These are phyloP conservation scores for Pistacia vera DNA, from an alignment of 345 rosid genomes.

Conservation along the genomic window DNA sequence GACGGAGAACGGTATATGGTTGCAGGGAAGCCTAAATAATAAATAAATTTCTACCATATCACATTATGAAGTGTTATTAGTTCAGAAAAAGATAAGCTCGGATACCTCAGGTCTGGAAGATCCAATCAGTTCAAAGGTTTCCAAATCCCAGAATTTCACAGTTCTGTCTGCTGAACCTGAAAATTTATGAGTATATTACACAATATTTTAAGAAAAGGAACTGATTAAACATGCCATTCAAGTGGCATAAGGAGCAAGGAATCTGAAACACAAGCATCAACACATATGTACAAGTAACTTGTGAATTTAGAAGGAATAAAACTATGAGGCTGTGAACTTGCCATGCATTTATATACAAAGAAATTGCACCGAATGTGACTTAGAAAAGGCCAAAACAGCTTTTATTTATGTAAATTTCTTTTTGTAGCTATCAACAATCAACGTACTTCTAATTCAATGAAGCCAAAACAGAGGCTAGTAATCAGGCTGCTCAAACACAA, in stretches of 20 bases:
- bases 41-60: not conserved
- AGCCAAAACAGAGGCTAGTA: not conserved
- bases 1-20: no score
- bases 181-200: slow-evolving; percentile 27
- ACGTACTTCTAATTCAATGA: not conserved
- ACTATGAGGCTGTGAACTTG: not conserved
- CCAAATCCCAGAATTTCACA: slow-evolving; percentile 98
- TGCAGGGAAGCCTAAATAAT: not conserved
- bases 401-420: not conserved
- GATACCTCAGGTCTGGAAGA: slow-evolving; percentile 92
- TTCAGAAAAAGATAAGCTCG: slow-evolving; percentile 14
- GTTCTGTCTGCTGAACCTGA: slow-evolving; percentile 98
- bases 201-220: not conserved
- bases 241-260: not conserved
- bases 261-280: not conserved
- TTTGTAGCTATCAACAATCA: slow-evolving; percentile 7
- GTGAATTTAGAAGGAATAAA: not conserved
- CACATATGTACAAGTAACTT: slow-evolving; percentile 8
- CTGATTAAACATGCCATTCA: slow-evolving; percentile 7
- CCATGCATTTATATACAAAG: slow-evolving; percentile 1
- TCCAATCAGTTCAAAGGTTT: slow-evolving; percentile 96
- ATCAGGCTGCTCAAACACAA: not conserved
- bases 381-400: not conserved
- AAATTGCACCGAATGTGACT: not conserved
- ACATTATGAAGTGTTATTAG: not conserved